Conservation (phyloP, 2,329 filamentous ascomycete genomes). For the Dactylonectria macrodidyma region DNA sequence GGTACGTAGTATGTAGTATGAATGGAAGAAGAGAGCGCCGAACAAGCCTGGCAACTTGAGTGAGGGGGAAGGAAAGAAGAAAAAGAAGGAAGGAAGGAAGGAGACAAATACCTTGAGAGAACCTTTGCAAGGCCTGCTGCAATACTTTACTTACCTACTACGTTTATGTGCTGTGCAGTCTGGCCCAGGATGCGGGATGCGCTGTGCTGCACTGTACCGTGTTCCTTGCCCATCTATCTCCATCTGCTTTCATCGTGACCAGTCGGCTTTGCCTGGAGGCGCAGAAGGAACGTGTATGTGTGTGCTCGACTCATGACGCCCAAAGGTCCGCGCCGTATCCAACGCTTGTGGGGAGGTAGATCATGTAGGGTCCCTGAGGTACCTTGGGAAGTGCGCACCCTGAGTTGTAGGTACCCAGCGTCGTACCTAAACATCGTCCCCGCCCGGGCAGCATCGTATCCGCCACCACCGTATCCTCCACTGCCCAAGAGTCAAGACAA, state of each 20-base stretch:
- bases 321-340: not conserved
- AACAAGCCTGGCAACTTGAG: no score
- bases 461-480: not conserved
- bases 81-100: not conserved
- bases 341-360: not conserved
- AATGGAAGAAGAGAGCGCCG: not conserved
- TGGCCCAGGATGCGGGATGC: constrained; percentile 1
- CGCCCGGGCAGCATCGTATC: no score
- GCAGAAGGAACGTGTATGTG: not conserved
- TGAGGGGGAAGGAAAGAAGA: not conserved
- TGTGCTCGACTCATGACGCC: not conserved
- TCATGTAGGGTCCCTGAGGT: no score
- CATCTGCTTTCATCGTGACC: not conserved
- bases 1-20: no score
- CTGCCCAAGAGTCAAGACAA: not conserved
- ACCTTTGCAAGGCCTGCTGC: no score
- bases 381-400: no score
- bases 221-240: not conserved
- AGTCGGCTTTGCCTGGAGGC: not conserved
- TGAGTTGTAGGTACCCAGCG: no score
- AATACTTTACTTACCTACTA: constrained; percentile 1
- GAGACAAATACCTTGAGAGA: no score
- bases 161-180: not conserved
- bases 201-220: constrained; percentile 13
- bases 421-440: no score